Evolutionary conservation across 1,284 basidiomycete genomes (phyloP), one percentile per base, ranked within the genome.

Genomic region (Pholiota adiposa): DNA sequence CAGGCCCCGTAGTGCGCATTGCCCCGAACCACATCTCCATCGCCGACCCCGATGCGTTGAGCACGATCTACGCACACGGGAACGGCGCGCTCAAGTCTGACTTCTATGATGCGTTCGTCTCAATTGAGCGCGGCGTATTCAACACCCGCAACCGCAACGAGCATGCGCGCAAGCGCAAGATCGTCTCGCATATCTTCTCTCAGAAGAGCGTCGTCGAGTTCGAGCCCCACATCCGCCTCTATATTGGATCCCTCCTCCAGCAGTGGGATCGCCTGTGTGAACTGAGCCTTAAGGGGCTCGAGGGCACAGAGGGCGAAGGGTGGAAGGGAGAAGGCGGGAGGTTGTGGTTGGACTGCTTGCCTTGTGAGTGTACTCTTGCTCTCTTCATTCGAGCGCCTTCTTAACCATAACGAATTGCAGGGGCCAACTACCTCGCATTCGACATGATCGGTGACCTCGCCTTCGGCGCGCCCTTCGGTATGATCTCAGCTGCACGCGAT

Each of bases 131-230:
- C 54, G 88, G 90, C 1, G 79, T 94, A 34, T 95, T 96, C 85
- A 95, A 93, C 77, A 94, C 93, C 1, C 86, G 94, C 49, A 87
- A 93, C 69, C 89, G 94, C 49, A 72, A 76, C 4, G 92, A 95
- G 65, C 95, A 97, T 74, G 83, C 93, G 0, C 87, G 94, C 57
- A 96, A 96, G 76, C 87, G 94, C 73, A 96, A 94, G 76, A 92
- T 95, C 62, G 86, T 96, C 40, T 89, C 92, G 1, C 88, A 94
- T 73, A 91, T 94, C 62, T 96, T 95, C 76, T 88, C 92, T 7
- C 90, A 89, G 71, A 93, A 94, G 77, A 90, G 84, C 65, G 85
- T 96, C 16, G 73, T 91, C 62, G 90, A 92, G 69, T 94, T 90
- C 66, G 92, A 95, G 73, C 90, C 90, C 0, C 84, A 92, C 65